Conservation (phyloP, 2,329 filamentous ascomycete species). For the Scolecobasidium constrictum region DNA sequence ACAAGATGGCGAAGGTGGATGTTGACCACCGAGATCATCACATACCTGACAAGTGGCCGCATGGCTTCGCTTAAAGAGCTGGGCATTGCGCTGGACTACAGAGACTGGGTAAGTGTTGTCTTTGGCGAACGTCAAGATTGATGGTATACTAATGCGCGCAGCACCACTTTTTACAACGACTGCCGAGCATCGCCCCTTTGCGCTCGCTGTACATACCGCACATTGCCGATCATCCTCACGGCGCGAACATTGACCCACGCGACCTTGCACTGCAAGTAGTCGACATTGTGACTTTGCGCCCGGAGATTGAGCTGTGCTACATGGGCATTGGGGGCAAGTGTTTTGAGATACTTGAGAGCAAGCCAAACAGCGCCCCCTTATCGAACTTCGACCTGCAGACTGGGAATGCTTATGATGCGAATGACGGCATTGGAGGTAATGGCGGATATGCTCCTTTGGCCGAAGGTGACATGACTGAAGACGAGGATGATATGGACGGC, state of each 20-base stretch:
- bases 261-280: constrained; percentile 68
- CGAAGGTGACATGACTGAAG: constrained; percentile 17
- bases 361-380: constrained; percentile 26
- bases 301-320: constrained; percentile 68
- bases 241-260: constrained; percentile 45
- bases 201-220: constrained; percentile 61
- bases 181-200: constrained; percentile 60
- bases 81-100: constrained; percentile 60
- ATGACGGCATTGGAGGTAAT: constrained; percentile 11
- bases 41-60: constrained; percentile 64
- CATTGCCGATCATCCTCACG: constrained; percentile 51
- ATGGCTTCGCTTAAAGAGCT: constrained; percentile 64
- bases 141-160: constrained; percentile 24
- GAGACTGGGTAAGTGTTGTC: constrained; percentile 57
- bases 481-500: constrained; percentile 29
- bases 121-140: not conserved
- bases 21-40: constrained; percentile 55
- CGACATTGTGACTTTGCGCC: constrained; percentile 65
- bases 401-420: not conserved
- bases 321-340: constrained; percentile 68
- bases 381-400: constrained; percentile 24
- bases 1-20: constrained; percentile 59
- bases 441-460: constrained; percentile 19
- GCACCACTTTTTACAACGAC: constrained; percentile 68
- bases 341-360: constrained; percentile 66